Conservation (phyloP, 352 stramenopile genomes). For the Phytophthora colocasiae region DNA sequence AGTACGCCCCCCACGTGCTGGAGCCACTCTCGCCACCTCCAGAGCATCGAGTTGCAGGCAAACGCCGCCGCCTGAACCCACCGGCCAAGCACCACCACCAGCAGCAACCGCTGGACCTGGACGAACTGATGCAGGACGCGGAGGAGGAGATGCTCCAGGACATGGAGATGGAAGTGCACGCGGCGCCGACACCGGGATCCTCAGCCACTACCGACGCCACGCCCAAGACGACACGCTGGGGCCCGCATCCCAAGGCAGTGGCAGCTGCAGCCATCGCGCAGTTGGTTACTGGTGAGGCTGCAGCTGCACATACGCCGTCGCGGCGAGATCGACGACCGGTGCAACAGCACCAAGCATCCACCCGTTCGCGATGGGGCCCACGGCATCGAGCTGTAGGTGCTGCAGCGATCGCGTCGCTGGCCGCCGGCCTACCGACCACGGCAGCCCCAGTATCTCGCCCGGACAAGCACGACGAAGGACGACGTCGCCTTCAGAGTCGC, state of each 20-base stretch:
- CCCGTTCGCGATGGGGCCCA: neutral
- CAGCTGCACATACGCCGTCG: neutral
- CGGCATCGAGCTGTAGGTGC: neutral
- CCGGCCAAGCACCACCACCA: too few species aligned
- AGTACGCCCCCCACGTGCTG: too few species aligned
- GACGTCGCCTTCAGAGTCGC: too few species aligned
- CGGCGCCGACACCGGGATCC: too few species aligned
- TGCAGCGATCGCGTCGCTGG: constrained; percentile 1
- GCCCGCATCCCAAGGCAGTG: too few species aligned
- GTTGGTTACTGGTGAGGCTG: neutral
- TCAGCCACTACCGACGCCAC: too few species aligned
- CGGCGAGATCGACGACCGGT: neutral
- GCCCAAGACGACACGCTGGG: too few species aligned
- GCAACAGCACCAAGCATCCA: neutral
- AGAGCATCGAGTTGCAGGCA: too few species aligned
- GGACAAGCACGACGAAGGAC: too few species aligned
- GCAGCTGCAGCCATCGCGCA: neutral
- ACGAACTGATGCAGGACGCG: neutral
- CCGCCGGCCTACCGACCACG: too few species aligned
- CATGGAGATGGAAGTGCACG: neutral
- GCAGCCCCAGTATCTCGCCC: too few species aligned
- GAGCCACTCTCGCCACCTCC: too few species aligned
- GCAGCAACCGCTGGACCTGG: neutral
- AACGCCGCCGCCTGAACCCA: neutral
- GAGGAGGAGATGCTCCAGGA: neutral